Conservation (phyloP, 441 rosid genomes). For the Bruguiera hainesii region DNA sequence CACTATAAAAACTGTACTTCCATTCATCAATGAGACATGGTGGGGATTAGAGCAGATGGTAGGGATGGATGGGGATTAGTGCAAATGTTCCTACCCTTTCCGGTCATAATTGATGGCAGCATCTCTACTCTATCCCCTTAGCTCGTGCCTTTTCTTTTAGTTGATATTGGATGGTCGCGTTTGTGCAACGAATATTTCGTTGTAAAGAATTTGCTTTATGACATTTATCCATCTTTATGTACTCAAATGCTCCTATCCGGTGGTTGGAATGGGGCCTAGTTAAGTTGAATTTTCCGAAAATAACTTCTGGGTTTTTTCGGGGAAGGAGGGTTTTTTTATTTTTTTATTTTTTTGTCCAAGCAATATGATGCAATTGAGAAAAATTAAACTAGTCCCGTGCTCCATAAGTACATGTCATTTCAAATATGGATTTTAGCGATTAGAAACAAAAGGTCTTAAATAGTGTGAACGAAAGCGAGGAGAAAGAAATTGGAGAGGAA, state of each 20-base stretch:
- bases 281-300: background rate
- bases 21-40: constrained; percentile 21
- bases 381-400: too few species aligned
- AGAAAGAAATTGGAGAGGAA: too few species aligned
- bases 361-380: too few species aligned
- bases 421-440: too few species aligned
- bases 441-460: too few species aligned
- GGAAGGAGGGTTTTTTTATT: constrained; percentile 10
- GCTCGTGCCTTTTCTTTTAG: background rate
- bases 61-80: constrained; percentile 1
- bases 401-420: too few species aligned
- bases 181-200: background rate
- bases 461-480: too few species aligned
- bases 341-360: constrained; percentile 20
- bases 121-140: constrained; percentile 2
- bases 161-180: background rate
- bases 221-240: background rate
- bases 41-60: constrained; percentile 22
- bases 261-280: constrained; percentile 8
- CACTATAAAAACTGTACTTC: background rate
- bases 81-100: background rate
- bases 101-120: background rate
- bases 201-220: constrained; percentile 6
- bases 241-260: constrained; percentile 1
- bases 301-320: constrained; percentile 29